Conservation (phyloP, 495 filamentous ascomycete genomes). For the Talaromyces trachyspermus region DNA sequence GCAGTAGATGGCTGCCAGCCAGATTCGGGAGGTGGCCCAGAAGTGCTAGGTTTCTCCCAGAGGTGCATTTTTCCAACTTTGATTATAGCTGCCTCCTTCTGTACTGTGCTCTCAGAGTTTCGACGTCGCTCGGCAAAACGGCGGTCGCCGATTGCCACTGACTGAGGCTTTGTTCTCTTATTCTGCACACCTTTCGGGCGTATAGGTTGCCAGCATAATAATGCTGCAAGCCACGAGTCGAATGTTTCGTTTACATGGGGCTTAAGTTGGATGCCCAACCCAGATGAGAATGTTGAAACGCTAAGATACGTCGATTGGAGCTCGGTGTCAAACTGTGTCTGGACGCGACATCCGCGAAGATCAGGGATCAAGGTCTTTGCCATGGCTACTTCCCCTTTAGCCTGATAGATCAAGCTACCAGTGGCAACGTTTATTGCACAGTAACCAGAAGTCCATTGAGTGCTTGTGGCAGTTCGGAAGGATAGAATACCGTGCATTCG, state of each 20-base stretch:
- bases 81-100: constrained; percentile 81
- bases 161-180: constrained; percentile 64
- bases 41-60: constrained; percentile 59
- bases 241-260: constrained; percentile 69
- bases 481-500: constrained; percentile 49
- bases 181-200: constrained; percentile 67
- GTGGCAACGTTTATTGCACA: constrained; percentile 51
- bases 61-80: constrained; percentile 92
- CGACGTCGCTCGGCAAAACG: constrained; percentile 47
- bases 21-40: constrained; percentile 33
- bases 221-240: constrained; percentile 85
- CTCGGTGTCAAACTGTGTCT: constrained; percentile 56
- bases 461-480: constrained; percentile 48
- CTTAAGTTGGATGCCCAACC: constrained; percentile 63
- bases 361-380: constrained; percentile 65
- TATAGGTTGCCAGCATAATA: constrained; percentile 91
- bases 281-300: constrained; percentile 62
- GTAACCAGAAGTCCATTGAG: constrained; percentile 48
- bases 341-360: constrained; percentile 78
- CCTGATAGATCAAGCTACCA: constrained; percentile 49
- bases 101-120: constrained; percentile 53
- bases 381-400: constrained; percentile 48
- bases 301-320: constrained; percentile 68
- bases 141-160: constrained; percentile 40
- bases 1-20: constrained; percentile 36